These are phyloP conservation scores for Clarireedia hainanense DNA, from an alignment of 2,329 filamentous ascomycete genomes.

Conservation along the genomic window DNA sequence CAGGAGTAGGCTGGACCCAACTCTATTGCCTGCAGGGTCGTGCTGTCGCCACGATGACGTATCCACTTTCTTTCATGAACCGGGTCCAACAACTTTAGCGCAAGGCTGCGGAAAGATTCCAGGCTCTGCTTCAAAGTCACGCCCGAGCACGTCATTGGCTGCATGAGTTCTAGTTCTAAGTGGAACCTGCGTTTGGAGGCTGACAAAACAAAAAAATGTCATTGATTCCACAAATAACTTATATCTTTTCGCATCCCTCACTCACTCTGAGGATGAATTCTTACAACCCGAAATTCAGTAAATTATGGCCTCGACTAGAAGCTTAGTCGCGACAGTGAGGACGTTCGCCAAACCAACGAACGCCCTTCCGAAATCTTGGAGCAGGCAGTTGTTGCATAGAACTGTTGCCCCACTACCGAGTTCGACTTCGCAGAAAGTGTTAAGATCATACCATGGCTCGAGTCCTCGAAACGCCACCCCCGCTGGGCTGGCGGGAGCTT, in stretches of 20 bases:
- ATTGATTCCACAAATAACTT: background rate
- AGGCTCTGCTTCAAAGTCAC: background rate
- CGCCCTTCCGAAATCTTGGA: constrained; percentile 11
- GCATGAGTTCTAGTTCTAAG: constrained; percentile 1
- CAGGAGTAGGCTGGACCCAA: background rate
- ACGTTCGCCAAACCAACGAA: constrained; percentile 14
- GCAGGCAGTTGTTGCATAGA: constrained; percentile 13
- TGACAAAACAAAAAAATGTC: constrained; percentile 10
- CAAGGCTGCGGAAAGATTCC: background rate
- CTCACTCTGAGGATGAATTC: background rate
- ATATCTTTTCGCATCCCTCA: background rate
- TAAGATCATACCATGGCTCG: constrained; percentile 20
- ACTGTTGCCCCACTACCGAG: constrained; percentile 4
- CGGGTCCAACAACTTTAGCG: background rate
- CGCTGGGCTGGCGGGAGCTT: constrained; percentile 35
- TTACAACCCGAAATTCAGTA: background rate
- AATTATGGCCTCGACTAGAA: constrained; percentile 23
- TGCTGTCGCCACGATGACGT: background rate
- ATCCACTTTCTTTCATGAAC: background rate
- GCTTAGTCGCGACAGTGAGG: constrained; percentile 17
- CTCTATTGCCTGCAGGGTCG: background rate
- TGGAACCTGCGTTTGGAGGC: constrained; percentile 1
- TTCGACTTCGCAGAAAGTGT: constrained; percentile 7
- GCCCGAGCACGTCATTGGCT: constrained; percentile 14
- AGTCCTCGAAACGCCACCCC: constrained; percentile 12